These are phyloP conservation scores for Cyclotella kingstonii DNA, from an alignment of 108 stramenopile genomes.

Conservation along the genomic window DNA sequence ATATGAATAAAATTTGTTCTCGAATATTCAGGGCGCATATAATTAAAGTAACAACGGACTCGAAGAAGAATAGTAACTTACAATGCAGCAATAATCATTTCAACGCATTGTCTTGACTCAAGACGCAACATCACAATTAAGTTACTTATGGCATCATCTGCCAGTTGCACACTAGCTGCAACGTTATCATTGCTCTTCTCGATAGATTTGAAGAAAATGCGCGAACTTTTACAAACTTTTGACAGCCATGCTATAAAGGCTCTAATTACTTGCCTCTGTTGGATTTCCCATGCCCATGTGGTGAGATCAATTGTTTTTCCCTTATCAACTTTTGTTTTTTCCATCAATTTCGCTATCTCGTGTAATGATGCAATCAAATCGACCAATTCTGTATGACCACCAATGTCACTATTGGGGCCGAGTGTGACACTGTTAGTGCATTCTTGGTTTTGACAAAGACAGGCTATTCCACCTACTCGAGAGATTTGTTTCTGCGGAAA, in stretches of 20 bases:
- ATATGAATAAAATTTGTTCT: too few species aligned
- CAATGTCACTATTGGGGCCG: background rate
- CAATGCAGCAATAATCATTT: constrained; percentile 14
- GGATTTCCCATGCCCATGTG: background rate
- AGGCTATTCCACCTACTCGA: constrained; percentile 16
- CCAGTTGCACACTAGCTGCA: background rate
- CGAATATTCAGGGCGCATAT: too few species aligned
- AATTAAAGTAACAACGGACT: too few species aligned
- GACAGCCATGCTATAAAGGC: constrained; percentile 19
- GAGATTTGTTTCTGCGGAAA: too few species aligned
- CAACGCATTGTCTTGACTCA: constrained; percentile 17
- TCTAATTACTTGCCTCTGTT: constrained; percentile 11
- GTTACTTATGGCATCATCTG: constrained; percentile 1
- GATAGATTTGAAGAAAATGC: background rate
- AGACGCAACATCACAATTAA: constrained; percentile 9
- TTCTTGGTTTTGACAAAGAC: constrained; percentile 10
- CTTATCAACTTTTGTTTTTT: background rate
- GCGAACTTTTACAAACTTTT: background rate
- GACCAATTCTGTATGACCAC: background rate
- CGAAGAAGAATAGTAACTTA: constrained; percentile 5
- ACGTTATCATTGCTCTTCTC: background rate
- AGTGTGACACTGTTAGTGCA: background rate
- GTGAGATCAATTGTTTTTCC: background rate
- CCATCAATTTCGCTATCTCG: constrained; percentile 10
- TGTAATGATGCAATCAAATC: constrained; percentile 4